Evolutionary conservation across 768 basidiomycete species (phyloP), one percentile per base, ranked within the genome.

Genomic region (Termitomyces titanicus): DNA sequence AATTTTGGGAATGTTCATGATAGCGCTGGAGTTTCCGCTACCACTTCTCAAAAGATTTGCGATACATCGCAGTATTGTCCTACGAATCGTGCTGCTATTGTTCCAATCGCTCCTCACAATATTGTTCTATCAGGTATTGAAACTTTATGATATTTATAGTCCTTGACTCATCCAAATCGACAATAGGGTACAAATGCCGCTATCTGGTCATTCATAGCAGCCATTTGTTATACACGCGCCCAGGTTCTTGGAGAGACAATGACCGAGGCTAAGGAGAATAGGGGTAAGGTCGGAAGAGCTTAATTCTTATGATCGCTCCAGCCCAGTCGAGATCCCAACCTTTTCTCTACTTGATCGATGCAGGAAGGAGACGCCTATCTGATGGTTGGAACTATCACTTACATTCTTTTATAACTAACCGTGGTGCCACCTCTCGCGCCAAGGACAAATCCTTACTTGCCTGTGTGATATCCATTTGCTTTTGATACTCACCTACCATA

Each of bases 171-270:
- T 13, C 47, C 3, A 52, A 42, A 33, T 35, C 0, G 42, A 44
- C 17, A n/a, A 27, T 55, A 94, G 91, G 93, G 92, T 40, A 89
- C 89, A 33, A 93, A 93, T 64, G 87, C 84, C 25, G 85, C 86
- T 12, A 69, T 95, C 47, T 97, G 84, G 79, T 92, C 89, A 22
- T 64, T 91, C 47, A 79, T 92, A 63, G 88, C 90, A 17, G 75
- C 80, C 24, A 58, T 78, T 53, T 85, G 85, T 64, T 96, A 92
- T 63, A 69, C 71, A 13, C 80, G 85, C 53, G 89, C 91, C 12
- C 73, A 84, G 39, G 68, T 78, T 57, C 75, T 81, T 18, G 88
- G 86, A 64, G 92, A 94, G 72, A 74, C 66, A 51, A 86, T 91
- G 74, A 78, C 74, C 53, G 86, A 80, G 59, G 81, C 83, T 40